Conservation (phyloP, 805 yeast genomes). For the Candida hispaniensis region DNA sequence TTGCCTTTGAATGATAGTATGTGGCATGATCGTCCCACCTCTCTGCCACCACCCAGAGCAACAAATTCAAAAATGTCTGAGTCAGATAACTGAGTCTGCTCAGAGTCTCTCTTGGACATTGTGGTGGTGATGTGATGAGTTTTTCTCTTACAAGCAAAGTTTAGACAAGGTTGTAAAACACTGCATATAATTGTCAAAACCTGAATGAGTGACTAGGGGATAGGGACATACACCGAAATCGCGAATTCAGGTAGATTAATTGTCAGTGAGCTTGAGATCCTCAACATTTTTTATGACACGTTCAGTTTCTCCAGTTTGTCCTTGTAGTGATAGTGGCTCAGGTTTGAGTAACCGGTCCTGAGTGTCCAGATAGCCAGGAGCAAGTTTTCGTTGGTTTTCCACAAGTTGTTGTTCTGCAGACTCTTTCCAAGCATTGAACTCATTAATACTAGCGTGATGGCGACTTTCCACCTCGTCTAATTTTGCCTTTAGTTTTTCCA, state of each 20-base stretch:
- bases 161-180: no score
- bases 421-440: conserved; percentile 30
- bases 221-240: no score
- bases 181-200: no score
- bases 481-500: conserved; percentile 27
- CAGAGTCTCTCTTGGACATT: no score
- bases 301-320: no score
- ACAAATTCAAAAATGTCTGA: conserved; percentile 51
- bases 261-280: no score
- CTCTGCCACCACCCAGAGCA: conserved; percentile 96
- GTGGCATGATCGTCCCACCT: conserved; percentile 95
- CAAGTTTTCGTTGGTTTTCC: conserved; percentile 27
- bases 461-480: conserved; percentile 23
- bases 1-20: conserved; percentile 86
- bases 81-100: conserved; percentile 22
- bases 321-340: no score
- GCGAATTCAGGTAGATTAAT: no score
- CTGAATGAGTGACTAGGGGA: no score
- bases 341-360: conserved; percentile 25
- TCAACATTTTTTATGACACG: no score
- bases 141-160: no score
- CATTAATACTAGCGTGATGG: conserved; percentile 24
- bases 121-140: no score
- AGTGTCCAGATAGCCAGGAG: conserved; percentile 37
- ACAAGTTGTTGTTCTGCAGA: conserved; percentile 20